Percentiles rank a stretch among this genome's conserved stretches.
Conservation (phyloP, 441 rosid species). For the Croton laevigatus region DNA sequence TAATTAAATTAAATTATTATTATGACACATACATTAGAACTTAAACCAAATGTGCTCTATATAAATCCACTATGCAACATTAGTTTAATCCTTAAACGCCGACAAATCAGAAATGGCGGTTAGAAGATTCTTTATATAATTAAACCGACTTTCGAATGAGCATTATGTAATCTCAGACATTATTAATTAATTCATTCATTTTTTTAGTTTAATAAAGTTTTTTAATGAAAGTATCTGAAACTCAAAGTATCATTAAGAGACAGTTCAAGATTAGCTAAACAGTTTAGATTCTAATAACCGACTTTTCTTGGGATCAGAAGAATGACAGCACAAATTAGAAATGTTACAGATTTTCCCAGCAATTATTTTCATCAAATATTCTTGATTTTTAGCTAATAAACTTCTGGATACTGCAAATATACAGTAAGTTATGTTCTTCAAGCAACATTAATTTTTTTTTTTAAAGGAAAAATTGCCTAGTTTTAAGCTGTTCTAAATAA, state of each 20-base stretch:
- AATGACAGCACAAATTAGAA: slow-evolving; percentile 55
- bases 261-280: slow-evolving; percentile 42
- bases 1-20: not conserved
- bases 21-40: slow-evolving; percentile 9
- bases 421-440: not conserved
- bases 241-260: slow-evolving; percentile 8
- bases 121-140: slow-evolving; percentile 23
- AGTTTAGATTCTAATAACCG: slow-evolving; percentile 44
- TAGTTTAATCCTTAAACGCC: slow-evolving; percentile 27
- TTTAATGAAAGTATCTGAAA: not conserved
- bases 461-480: not conserved
- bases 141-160: slow-evolving; percentile 34
- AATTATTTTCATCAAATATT: not conserved
- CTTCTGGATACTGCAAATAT: not conserved
- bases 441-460: not conserved
- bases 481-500: not conserved
- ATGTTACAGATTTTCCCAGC: not conserved
- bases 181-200: too few relatives aligned
- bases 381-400: not conserved
- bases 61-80: not conserved
- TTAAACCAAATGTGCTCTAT: slow-evolving; percentile 12
- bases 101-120: slow-evolving; percentile 52
- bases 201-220: not conserved
- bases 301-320: slow-evolving; percentile 58
- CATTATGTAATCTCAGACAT: slow-evolving; percentile 22